Percentiles rank a stretch among this genome's conserved stretches.
phyloP scores from a whole-genome alignment of 176 grass and related monocot species.

The Chrysopogon serrulatus region DNA sequence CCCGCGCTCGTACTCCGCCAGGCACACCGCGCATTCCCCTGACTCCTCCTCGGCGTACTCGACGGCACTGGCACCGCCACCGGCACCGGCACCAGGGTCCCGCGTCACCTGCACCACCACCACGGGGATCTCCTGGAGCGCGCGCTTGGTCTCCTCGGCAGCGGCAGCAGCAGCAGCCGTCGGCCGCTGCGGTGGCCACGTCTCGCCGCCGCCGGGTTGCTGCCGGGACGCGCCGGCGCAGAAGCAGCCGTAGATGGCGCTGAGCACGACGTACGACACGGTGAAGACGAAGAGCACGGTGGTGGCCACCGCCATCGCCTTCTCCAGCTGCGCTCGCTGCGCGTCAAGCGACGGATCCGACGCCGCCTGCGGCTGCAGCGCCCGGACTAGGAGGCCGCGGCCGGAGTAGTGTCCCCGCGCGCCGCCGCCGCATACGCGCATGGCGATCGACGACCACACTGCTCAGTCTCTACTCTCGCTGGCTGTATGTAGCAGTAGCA shows the following conservation, averaged over 20 bases:
- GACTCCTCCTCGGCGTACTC: neutral
- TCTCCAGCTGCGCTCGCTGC: constrained; percentile 24
- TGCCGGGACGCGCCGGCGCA: neutral
- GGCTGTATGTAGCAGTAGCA: neutral
- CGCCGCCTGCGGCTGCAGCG: too few relatives aligned
- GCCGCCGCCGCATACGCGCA: neutral
- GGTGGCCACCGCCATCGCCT: neutral
- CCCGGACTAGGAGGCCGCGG: neutral
- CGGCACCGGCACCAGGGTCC: neutral
- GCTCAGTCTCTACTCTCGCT: neutral
- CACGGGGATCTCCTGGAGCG: constrained; percentile 25
- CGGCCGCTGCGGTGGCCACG: too few relatives aligned
- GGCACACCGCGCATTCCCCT: constrained; percentile 34
- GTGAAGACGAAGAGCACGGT: constrained; percentile 13
- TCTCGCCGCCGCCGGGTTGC: neutral
- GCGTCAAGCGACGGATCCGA: neutral
- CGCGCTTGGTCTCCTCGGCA: constrained; percentile 21
- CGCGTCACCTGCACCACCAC: neutral
- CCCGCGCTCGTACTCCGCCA: constrained; percentile 35
- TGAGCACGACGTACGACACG: constrained; percentile 18
- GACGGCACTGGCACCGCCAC: neutral
- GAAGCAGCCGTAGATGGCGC: constrained; percentile 13
- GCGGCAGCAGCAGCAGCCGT: neutral
- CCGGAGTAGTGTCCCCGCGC: neutral
- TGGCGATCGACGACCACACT: neutral